Percentiles rank a stretch among this genome's conserved stretches.
Conservation (phyloP, 192 early-diverging fungal genomes). For the Lunasporangiospora selenospora region DNA sequence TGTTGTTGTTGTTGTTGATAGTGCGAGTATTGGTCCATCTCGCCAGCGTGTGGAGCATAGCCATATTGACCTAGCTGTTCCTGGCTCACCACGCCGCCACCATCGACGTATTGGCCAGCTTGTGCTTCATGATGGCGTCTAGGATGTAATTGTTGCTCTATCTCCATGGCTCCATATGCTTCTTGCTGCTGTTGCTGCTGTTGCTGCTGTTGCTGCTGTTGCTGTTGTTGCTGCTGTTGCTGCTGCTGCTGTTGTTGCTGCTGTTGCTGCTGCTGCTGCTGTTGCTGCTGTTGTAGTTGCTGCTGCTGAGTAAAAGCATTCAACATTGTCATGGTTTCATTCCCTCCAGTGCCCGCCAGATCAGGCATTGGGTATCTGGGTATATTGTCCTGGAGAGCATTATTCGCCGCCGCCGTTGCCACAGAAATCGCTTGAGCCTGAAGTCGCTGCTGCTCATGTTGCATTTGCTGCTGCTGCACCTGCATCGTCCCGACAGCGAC, state of each 20-base stretch:
- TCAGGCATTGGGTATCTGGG: too few species aligned
- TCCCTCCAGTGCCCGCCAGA: neutral
- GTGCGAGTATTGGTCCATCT: too few species aligned
- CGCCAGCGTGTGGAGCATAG: neutral
- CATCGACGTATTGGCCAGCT: constrained; percentile 8
- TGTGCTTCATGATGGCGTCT: constrained; percentile 22
- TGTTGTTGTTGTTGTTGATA: too few species aligned
- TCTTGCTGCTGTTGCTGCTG: neutral
- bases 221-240: neutral
- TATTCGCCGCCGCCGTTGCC: neutral
- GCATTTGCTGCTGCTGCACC: constrained; percentile 19
- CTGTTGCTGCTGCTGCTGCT: constrained; percentile 3
- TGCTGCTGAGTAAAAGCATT: too few species aligned
- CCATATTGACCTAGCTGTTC: neutral
- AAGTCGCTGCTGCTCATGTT: constrained; percentile 28
- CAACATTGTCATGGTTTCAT: neutral
- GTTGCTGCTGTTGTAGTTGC: constrained; percentile 18
- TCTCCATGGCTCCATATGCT: too few species aligned
- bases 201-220: neutral
- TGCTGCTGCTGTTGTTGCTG: neutral
- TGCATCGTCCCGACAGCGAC: constrained; percentile 39
- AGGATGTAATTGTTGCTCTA: constrained; percentile 10
- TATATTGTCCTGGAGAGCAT: constrained; percentile 4
- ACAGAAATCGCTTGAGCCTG: constrained; percentile 6
- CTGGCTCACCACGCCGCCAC: too few species aligned